Evolutionary conservation across 2,329 filamentous ascomycete species (phyloP).

Genomic region (Paraconiothyrium brasiliense): DNA sequence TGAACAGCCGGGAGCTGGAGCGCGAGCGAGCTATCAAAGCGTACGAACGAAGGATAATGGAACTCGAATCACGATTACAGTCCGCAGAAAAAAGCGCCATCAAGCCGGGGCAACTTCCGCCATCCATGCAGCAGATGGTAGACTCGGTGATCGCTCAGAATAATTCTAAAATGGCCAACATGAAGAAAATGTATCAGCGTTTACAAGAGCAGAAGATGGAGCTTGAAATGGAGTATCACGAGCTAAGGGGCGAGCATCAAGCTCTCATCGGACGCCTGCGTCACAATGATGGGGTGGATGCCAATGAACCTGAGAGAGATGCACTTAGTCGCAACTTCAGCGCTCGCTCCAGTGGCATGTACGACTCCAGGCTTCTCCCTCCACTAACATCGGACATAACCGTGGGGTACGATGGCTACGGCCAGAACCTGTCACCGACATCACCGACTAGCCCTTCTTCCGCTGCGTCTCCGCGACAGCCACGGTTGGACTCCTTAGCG

Average conservation of each 20-base stretch:
- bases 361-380: conserved; percentile 35
- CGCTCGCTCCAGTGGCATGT: conserved; percentile 30
- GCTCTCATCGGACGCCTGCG: conserved; percentile 37
- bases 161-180: conserved; percentile 57
- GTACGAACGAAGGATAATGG: conserved; percentile 59
- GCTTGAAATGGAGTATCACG: conserved; percentile 57
- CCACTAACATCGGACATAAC: conserved; percentile 33
- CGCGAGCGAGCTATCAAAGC: conserved; percentile 57
- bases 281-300: conserved; percentile 28
- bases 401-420: conserved; percentile 41
- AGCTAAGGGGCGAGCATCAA: conserved; percentile 49
- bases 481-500: conserved; percentile 40
- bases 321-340: conserved; percentile 40
- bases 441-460: conserved; percentile 34
- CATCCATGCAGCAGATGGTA: conserved; percentile 57
- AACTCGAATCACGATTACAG: conserved; percentile 53
- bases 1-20: conserved; percentile 63
- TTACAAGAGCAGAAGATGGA: conserved; percentile 62
- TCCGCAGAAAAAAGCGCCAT: conserved; percentile 33
- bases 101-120: conserved; percentile 46
- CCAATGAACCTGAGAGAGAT: conserved; percentile 22
- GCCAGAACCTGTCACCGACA: conserved; percentile 42
- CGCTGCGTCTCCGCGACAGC: conserved; percentile 32
- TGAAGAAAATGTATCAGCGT: conserved; percentile 63
- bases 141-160: conserved; percentile 59